Evolutionary conservation across 768 basidiomycete species (phyloP), one percentile per base, ranked within the genome.

Genomic region (Termitomyces sp.): DNA sequence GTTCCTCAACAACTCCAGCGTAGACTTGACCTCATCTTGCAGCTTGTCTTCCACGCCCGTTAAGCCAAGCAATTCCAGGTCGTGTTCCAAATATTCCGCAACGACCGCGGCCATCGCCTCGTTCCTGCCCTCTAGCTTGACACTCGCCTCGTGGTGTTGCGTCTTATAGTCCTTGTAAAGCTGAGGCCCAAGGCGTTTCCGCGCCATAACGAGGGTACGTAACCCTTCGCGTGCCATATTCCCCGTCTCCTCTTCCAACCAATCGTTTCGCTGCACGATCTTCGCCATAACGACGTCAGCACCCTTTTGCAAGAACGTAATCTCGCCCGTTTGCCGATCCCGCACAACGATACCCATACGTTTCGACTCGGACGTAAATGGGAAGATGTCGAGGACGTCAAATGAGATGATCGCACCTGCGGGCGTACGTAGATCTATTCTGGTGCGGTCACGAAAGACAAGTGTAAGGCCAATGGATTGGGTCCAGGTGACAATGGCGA

Each of bases 1-100:
- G 70, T 98, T 98, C 64, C 95, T 78, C 63, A 99, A 72, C 55
- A 98, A 69, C 74, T 98, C 97, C 59, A 99, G 75, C 2, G 97
- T 97, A 48, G 88, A 84, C 71, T 91, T 95, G 66, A 99, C 96
- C 26, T 96, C 95, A 61, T 98, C 97, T 68, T 99, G 97, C 59
- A 99, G 74, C 74, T 98, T 98, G 72, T 99, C 97, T 71, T 99
- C 97, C 7, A 99, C 97, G n/a, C 96, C 97, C 0, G 97, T 99
- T 64, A 98, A 73, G 2, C 96, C 96, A 7, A 98, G 75, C 43
- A 99, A 72, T 71, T 99, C 96, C 36, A 99, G 73, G 61, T 98
- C 96, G 41, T 81, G 85, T 72, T 98, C 97, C 36, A 99, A 75
- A 61, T 84, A 81, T 59, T 90, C 82, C 1, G 80, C 77, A 2